These are phyloP conservation scores for Filobasidium uniguttulatum DNA, from an alignment of 1,284 basidiomycete genomes.

Conservation along the genomic window DNA sequence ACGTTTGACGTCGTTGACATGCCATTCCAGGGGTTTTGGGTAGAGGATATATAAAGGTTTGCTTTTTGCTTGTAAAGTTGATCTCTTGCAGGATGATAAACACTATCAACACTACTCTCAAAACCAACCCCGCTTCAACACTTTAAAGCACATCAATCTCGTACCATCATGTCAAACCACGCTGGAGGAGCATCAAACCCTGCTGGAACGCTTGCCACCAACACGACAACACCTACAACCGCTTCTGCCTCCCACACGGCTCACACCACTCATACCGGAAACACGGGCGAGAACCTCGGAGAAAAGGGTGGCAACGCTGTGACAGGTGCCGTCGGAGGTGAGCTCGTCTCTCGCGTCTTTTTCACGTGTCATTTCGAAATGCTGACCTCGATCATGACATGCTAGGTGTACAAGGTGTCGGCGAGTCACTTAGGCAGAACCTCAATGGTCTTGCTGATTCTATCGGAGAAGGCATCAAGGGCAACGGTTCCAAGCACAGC, in stretches of 20 bases:
- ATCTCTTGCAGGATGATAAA: background rate
- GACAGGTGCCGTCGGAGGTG: constrained; percentile 9
- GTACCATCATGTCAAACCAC: background rate
- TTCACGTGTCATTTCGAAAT: background rate
- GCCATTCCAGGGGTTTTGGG: too few relatives aligned
- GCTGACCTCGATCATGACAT: background rate
- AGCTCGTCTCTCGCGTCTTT: background rate
- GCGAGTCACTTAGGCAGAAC: constrained; percentile 7
- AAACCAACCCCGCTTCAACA: background rate
- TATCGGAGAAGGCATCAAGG: constrained; percentile 3
- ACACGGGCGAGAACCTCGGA: constrained; percentile 5
- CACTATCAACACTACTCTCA: background rate
- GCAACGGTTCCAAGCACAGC: too few relatives aligned
- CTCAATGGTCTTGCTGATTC: constrained; percentile 11
- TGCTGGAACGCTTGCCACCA: too few relatives aligned
- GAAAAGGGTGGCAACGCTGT: constrained; percentile 7
- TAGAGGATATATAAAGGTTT: too few relatives aligned
- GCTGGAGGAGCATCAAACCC: too few relatives aligned
- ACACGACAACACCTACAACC: background rate
- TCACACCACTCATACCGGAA: background rate
- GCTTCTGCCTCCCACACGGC: background rate
- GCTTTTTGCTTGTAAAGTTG: background rate
- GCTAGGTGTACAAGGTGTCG: background rate
- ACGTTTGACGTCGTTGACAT: background rate
- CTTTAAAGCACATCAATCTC: background rate